Evolutionary conservation across 2,329 filamentous ascomycete species (phyloP).

Genomic region (Colletotrichum sp.): DNA sequence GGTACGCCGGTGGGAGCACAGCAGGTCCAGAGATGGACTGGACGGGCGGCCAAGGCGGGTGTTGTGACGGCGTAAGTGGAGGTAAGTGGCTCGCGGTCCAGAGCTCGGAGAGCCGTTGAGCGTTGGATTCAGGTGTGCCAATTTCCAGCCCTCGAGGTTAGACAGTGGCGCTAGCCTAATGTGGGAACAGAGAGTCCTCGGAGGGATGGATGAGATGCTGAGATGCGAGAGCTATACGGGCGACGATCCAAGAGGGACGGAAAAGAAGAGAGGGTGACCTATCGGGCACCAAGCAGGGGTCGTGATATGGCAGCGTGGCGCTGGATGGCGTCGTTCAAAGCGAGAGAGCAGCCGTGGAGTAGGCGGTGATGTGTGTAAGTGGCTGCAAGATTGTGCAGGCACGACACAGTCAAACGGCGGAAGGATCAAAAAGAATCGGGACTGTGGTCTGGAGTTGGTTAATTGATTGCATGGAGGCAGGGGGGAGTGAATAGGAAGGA

Average conservation of each 20-base stretch:
- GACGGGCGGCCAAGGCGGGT: background rate
- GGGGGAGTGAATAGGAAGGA: background rate
- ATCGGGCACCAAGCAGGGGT: background rate
- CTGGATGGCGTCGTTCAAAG: background rate
- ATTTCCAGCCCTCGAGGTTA: background rate
- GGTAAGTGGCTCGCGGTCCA: slow-evolving; percentile 1
- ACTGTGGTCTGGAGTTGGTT: background rate
- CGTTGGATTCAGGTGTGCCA: slow-evolving; percentile 15
- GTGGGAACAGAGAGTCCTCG: background rate
- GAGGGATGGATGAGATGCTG: background rate
- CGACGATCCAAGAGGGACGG: background rate
- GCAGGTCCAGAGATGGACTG: background rate
- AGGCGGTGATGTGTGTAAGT: background rate
- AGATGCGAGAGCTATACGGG: background rate
- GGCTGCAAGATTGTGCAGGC: background rate
- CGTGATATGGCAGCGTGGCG: background rate
- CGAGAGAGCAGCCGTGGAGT: background rate
- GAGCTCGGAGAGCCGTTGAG: background rate
- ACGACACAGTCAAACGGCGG: background rate
- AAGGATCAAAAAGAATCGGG: background rate
- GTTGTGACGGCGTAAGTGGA: slow-evolving; percentile 10
- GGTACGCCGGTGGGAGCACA: background rate
- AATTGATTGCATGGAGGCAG: background rate
- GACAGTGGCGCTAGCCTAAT: background rate
- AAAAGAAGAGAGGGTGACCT: background rate